Evolutionary conservation across 129 eudicot species (phyloP).

Genomic region (Escallonia rubra): DNA sequence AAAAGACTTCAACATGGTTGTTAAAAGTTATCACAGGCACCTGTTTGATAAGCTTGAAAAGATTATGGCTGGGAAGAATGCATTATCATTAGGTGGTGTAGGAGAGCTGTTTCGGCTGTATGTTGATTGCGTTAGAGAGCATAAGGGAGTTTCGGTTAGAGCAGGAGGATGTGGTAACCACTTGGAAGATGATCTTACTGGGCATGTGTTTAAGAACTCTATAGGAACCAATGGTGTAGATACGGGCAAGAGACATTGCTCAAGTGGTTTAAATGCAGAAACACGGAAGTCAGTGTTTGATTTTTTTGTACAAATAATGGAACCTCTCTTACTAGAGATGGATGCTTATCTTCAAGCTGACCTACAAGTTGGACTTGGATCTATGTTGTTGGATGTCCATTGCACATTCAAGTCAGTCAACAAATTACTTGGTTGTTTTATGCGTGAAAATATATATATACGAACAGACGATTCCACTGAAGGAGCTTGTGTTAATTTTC

Average conservation of each 20-base stretch:
- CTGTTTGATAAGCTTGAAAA: conserved; percentile 64
- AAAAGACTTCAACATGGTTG: conserved; percentile 40
- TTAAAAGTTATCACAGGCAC: conserved; percentile 83
- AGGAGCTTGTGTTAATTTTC: conserved; percentile 78
- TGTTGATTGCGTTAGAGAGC: conserved; percentile 47
- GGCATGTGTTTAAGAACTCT: conserved; percentile 13
- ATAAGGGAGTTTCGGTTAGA: conserved; percentile 37
- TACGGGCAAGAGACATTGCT: conserved; percentile 13
- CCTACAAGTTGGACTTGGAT: conserved; percentile 25
- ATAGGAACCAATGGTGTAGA: conserved; percentile 3
- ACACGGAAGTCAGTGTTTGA: conserved; percentile 70
- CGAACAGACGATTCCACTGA: conserved; percentile 75
- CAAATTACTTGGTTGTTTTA: conserved; percentile 38
- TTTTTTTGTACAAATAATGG: conserved; percentile 64
- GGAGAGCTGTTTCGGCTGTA: conserved; percentile 70
- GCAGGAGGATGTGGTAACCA: conserved; percentile 21
- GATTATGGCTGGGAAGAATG: conserved; percentile 40
- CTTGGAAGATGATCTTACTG: conserved; percentile 9
- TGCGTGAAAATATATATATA: conserved; percentile 52
- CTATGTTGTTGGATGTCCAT: conserved; percentile 27
- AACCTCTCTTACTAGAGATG: conserved; percentile 54
- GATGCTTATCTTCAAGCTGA: conserved; percentile 36
- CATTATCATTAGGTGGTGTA: conserved; percentile 43
- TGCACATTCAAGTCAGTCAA: conserved; percentile 50
- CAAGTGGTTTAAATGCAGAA: conserved; percentile 35